These are phyloP conservation scores for Xylaria sp. DNA, from an alignment of 2,329 filamentous ascomycete genomes.

Conservation along the genomic window DNA sequence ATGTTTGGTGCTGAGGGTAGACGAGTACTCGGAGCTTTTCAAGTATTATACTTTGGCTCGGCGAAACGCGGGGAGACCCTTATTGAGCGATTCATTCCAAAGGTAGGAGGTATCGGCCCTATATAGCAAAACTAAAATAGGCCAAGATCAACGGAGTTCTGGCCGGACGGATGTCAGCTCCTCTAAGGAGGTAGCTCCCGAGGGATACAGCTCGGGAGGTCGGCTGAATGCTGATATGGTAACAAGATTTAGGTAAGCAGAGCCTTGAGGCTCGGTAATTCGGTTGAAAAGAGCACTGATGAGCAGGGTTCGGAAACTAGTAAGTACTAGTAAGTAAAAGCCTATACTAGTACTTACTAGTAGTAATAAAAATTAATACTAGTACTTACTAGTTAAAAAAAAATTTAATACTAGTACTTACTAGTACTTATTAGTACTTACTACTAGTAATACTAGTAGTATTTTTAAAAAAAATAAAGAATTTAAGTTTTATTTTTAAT, in stretches of 20 bases:
- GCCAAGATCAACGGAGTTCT: constrained; percentile 25
- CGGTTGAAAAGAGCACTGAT: constrained; percentile 22
- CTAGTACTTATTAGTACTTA: too few species aligned
- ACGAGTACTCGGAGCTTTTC: constrained; percentile 7
- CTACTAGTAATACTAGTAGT: too few species aligned
- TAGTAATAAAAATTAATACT: too few species aligned
- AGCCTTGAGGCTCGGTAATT: constrained; percentile 29
- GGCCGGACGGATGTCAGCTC: constrained; percentile 32
- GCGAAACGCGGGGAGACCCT: constrained; percentile 27
- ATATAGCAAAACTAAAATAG: constrained; percentile 7
- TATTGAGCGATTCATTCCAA: constrained; percentile 21
- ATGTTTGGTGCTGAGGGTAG: constrained; percentile 9
- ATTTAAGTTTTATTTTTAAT: too few species aligned
- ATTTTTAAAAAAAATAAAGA: too few species aligned
- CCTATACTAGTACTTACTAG: too few species aligned
- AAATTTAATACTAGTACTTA: too few species aligned
- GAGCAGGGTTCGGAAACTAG: too few species aligned
- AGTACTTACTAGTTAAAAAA: too few species aligned
- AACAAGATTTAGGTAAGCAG: neutral
- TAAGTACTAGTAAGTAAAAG: too few species aligned
- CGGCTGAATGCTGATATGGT: constrained; percentile 23
- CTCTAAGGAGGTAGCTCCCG: constrained; percentile 5
- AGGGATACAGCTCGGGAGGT: neutral
- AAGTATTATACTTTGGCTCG: constrained; percentile 1
- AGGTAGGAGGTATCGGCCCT: constrained; percentile 23